Evolutionary conservation across 305 asterid genomes (phyloP), one percentile per base, ranked within the genome.

Genomic region (Fraxinus paxiana): DNA sequence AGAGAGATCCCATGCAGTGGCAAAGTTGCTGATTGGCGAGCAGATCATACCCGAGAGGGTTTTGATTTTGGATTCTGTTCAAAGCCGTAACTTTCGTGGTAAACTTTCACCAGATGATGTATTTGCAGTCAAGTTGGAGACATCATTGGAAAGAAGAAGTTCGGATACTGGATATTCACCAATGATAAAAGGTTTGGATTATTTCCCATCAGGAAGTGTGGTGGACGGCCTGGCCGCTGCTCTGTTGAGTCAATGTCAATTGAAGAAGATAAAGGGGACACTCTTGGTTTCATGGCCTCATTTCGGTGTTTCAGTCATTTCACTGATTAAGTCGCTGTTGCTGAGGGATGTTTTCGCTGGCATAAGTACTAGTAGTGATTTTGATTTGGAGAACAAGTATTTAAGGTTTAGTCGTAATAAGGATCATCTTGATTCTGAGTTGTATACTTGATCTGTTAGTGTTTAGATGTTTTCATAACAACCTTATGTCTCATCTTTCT

Each of bases 181-280:
- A 6, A 80, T 91, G 35, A 69, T 93, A 6, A 91, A 90, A 74
- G 90, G 88, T 12, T 24, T 93, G 15, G 95, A 90, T 59, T 93
- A 92, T 83, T 89, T 90, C 79, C 99, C 98, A 10, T 94, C 98
- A 7, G 99, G 99, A 82, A 96, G 99, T 84, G 86, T 96, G 85
- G 91, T 92, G 31, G 98, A 94, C 79, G 98, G 98, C 54, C 63
- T 96, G 83, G 96, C 85, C 2, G 98, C 98, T 80, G 97, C 98
- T 63, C 83, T 93, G 22, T 83, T 94, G 92, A 88, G 91, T 79
- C 91, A 89, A 51, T 96, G 98, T 51, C 89, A 94, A 78, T 37
- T 92, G 88, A 90, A 88, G 92, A 92, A 89, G 84, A 90, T 93
- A 51, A 90, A 81, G 84, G 98, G 95, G 41, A 89, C 93, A n/a